phyloP scores from a whole-genome alignment of 805 yeast genomes.

The Metschnikowia colocasiae region DNA sequence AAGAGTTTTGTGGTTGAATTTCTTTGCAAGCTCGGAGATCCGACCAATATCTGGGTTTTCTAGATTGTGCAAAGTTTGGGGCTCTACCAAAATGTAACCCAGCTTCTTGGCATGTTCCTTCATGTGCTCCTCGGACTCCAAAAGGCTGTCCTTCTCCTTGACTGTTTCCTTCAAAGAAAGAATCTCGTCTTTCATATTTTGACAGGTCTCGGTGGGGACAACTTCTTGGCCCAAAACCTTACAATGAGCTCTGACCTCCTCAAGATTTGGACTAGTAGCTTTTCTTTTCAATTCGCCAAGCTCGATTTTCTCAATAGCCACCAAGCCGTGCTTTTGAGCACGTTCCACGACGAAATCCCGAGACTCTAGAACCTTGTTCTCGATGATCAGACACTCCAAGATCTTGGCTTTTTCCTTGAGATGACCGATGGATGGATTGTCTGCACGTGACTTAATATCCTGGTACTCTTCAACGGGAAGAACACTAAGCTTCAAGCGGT shows the following conservation, averaged over 20 bases:
- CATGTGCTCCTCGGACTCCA: slow-evolving; percentile 10
- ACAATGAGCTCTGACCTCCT: slow-evolving; percentile 4
- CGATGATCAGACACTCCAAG: background rate
- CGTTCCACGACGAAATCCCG: slow-evolving; percentile 7
- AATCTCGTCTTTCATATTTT: slow-evolving; percentile 8
- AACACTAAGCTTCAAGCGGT: background rate
- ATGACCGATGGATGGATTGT: slow-evolving; percentile 7
- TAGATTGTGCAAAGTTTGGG: slow-evolving; percentile 15
- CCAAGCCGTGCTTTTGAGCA: slow-evolving; percentile 6
- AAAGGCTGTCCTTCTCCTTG: slow-evolving; percentile 8
- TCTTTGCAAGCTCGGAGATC: slow-evolving; percentile 12
- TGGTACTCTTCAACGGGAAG: background rate
- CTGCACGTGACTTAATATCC: slow-evolving; percentile 1
- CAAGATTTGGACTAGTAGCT: slow-evolving; percentile 13
- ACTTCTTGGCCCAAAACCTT: background rate
- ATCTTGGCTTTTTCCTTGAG: slow-evolving; percentile 6
- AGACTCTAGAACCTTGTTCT: background rate
- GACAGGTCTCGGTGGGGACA: slow-evolving; percentile 7
- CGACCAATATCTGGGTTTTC: background rate
- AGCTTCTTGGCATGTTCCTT: slow-evolving; percentile 1
- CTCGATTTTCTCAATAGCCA: background rate
- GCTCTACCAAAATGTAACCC: slow-evolving; percentile 1
- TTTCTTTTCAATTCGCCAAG: slow-evolving; percentile 12
- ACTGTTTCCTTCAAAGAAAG: background rate
- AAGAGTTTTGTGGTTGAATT: slow-evolving; percentile 10